Base-by-base conservation (phyloP, 257 asterid species). In the Solanum ahanhuiri region DNA sequence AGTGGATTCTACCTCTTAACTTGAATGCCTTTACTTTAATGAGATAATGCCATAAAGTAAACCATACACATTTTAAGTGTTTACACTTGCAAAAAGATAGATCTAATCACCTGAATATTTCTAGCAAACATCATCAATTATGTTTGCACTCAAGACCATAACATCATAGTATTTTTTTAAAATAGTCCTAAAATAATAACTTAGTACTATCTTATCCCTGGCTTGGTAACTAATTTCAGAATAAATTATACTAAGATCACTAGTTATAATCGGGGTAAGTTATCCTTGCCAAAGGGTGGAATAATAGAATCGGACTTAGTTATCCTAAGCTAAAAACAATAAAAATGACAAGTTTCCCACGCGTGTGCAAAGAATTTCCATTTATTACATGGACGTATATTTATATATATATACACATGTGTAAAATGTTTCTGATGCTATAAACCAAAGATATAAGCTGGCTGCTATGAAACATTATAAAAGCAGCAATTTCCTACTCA, bases 401-500 rank as follows among this genome's bases (percentile, higher is more conserved):
- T 10, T 14, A 41, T 4, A 79, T 51, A 45, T 79, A 43, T 76
- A 22, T 22, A 67, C 34, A 70, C 77, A 31, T 17, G 41, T 72
- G 81, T 34, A 72, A 48, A 77, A 79, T 79, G 66, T 28, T 79
- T 17, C 25, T 79, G 83, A 79, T 28, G 84, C 67, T 79, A 79
- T 45, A 48, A 45, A 18, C 41, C 43, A 30, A 79, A 79, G 28
- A 79, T 28, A 79, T 79, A 79, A 79, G 84, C 84, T 28, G 84
- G 84, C 84, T 48, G 84, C 84, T 45, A 48, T 45, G 84, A 79
- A 48, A 79, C 67, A 48, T 48, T 48, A 51, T 15, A 51, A 79
- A 84, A 81, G 84, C 54, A 70, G 66, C 48, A 54, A 86, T 41
- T 58, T 87, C 88, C 92, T 88, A 87, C 86, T 86, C 83, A 82